Evolutionary conservation across 163 green algal genomes (phyloP).

Genomic region (Chlorella variabilis): DNA sequence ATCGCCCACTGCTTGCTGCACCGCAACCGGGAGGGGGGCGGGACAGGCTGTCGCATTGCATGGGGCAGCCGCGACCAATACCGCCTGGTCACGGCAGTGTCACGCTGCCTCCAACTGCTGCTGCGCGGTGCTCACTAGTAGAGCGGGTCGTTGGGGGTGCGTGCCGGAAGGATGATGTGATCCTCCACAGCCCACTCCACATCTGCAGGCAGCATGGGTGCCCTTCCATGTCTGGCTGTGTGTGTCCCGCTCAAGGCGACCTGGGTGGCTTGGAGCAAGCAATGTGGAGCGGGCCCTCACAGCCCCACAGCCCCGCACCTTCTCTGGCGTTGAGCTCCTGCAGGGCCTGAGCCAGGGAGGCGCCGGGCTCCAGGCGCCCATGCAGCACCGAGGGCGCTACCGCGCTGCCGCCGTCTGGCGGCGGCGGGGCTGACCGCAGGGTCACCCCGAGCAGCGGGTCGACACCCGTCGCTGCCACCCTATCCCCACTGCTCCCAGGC

Average conservation of each 20-base stretch:
- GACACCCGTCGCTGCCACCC: background rate
- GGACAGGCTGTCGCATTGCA: no score
- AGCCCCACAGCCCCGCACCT: background rate
- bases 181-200: slow-evolving; percentile 24
- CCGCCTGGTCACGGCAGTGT: no score
- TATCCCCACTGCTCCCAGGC: background rate
- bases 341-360: background rate
- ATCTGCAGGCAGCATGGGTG: slow-evolving; percentile 15
- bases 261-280: no score
- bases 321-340: background rate
- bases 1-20: slow-evolving; percentile 26
- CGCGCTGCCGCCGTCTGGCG: background rate
- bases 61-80: no score
- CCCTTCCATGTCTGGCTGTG: no score
- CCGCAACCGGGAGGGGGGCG: background rate
- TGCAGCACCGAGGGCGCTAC: background rate
- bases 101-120: background rate
- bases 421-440: background rate
- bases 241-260: no score
- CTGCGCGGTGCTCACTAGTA: background rate
- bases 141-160: background rate
- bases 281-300: background rate
- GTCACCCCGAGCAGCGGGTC: background rate
- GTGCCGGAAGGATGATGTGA: background rate
- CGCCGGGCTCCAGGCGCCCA: background rate